Evolutionary conservation across 345 rosid genomes (phyloP).

Genomic region (Hevea brasiliensis): DNA sequence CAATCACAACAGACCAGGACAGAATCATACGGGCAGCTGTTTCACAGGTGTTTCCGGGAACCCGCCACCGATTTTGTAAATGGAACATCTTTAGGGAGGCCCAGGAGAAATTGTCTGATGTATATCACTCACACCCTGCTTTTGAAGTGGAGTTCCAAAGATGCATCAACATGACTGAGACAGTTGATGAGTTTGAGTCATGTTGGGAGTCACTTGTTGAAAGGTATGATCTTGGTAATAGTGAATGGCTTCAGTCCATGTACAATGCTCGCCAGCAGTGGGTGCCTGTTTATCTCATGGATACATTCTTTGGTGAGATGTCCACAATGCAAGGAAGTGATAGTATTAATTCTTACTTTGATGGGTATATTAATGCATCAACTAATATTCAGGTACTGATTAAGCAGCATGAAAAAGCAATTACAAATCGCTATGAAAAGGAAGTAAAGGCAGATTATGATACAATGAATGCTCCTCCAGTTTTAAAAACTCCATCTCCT

Average conservation of each 20-base stretch:
- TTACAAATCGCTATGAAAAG: conserved; percentile 35
- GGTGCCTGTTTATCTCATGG: conserved; percentile 47
- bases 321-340: conserved; percentile 37
- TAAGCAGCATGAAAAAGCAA: conserved; percentile 46
- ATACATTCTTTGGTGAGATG: conserved; percentile 46
- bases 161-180: conserved; percentile 39
- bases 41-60: conserved; percentile 38
- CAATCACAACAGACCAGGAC: conserved; percentile 52
- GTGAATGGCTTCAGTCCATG: conserved; percentile 50
- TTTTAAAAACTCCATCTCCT: conserved; percentile 51
- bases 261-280: conserved; percentile 39
- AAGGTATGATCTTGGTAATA: conserved; percentile 32
- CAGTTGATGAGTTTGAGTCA: conserved; percentile 45
- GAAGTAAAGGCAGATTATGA: conserved; percentile 54
- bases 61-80: conserved; percentile 48
- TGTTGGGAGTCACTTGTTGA: conserved; percentile 41
- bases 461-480: conserved; percentile 36
- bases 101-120: conserved; percentile 42
- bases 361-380: conserved; percentile 53
- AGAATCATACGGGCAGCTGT: conserved; percentile 41
- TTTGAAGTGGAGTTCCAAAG: conserved; percentile 48
- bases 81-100: conserved; percentile 42
- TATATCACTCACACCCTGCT: conserved; percentile 34
- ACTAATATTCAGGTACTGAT: conserved; percentile 35
- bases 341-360: conserved; percentile 43